phyloP scores from a whole-genome alignment of 2,329 filamentous ascomycete species.

The Hypoxylon sp. region DNA sequence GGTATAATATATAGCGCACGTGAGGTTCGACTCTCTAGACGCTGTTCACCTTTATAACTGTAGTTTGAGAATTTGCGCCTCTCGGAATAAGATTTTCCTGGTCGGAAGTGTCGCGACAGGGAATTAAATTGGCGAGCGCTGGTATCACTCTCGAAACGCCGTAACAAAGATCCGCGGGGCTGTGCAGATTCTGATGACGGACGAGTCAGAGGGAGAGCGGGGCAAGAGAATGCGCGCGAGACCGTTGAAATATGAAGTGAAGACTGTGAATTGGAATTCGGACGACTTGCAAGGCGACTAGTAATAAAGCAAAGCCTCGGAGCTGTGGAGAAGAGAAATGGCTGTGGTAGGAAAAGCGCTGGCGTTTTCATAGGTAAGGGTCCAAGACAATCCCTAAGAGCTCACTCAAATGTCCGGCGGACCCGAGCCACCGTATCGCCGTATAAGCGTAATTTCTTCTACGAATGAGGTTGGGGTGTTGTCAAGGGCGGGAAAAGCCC shows the following conservation, averaged over 20 bases:
- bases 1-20: slow-evolving; percentile 48
- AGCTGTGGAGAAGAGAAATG: slow-evolving; percentile 39
- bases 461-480: slow-evolving; percentile 25
- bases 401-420: slow-evolving; percentile 40
- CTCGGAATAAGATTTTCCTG: slow-evolving; percentile 14
- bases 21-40: slow-evolving; percentile 44
- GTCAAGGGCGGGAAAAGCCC: slow-evolving; percentile 14
- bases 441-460: slow-evolving; percentile 28
- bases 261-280: slow-evolving; percentile 25
- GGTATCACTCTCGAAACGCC: slow-evolving; percentile 13
- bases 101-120: slow-evolving; percentile 14
- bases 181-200: slow-evolving; percentile 39
- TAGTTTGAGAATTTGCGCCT: slow-evolving; percentile 4
- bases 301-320: slow-evolving; percentile 28
- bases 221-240: slow-evolving; percentile 38
- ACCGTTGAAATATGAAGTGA: slow-evolving; percentile 23
- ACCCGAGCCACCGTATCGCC: slow-evolving; percentile 38
- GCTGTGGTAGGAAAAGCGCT: slow-evolving; percentile 26
- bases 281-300: slow-evolving; percentile 20
- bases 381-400: slow-evolving; percentile 27
- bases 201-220: slow-evolving; percentile 33
- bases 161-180: slow-evolving; percentile 33
- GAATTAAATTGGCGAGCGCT: slow-evolving; percentile 21
- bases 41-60: slow-evolving; percentile 16
- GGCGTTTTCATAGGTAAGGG: slow-evolving; percentile 43